Conservation (phyloP, 805 yeast genomes). For the Vanderwaltozyma verrucispora region DNA sequence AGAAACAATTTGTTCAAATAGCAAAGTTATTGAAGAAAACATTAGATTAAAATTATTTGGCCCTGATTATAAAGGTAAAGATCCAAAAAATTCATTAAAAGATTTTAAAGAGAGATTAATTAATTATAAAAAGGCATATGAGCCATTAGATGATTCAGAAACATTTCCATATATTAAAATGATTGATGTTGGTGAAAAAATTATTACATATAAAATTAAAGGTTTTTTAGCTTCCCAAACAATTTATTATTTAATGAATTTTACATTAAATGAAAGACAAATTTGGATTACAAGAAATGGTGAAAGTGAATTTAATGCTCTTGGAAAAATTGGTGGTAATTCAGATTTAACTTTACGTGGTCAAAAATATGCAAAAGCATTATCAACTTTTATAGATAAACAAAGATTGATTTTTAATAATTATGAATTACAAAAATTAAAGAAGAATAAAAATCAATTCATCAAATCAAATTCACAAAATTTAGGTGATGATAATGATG, state of each 20-base stretch:
- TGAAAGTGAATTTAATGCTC: constrained; percentile 74
- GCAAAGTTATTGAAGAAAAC: constrained; percentile 68
- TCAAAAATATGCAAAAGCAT: constrained; percentile 54
- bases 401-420: constrained; percentile 61
- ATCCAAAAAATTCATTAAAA: constrained; percentile 61
- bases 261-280: constrained; percentile 80
- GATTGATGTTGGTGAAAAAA: constrained; percentile 93
- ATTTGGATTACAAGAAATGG: constrained; percentile 96
- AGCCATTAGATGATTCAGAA: constrained; percentile 75
- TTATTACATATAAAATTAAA: constrained; percentile 82
- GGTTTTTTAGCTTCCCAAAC: constrained; percentile 89
- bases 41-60: constrained; percentile 80
- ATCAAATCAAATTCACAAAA: not conserved
- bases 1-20: constrained; percentile 82
- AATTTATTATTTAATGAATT: constrained; percentile 77
- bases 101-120: constrained; percentile 75
- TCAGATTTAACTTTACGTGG: constrained; percentile 76
- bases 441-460: not conserved
- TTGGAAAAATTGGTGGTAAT: constrained; percentile 88
- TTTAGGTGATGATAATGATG: constrained; percentile 28
- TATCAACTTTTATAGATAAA: constrained; percentile 61
- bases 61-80: constrained; percentile 84
- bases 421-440: constrained; percentile 32
- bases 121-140: constrained; percentile 83
- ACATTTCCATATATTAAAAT: constrained; percentile 78